Evolutionary conservation across 345 rosid species (phyloP).

Genomic region (Cochlearia excelsa): DNA sequence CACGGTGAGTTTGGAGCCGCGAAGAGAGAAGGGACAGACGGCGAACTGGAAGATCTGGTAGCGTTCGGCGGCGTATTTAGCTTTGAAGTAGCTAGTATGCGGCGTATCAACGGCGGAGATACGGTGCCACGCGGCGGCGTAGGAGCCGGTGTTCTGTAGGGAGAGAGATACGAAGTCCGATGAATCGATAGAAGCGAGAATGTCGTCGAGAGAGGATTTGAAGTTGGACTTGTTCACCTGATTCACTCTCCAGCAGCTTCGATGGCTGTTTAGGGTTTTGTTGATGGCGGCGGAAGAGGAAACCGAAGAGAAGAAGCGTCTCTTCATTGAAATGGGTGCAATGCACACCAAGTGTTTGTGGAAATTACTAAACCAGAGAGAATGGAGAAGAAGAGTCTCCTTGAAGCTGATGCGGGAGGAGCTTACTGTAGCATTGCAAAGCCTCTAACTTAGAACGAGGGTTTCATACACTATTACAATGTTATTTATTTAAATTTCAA

Average conservation of each 20-base stretch:
- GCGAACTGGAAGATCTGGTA: constrained; percentile 83
- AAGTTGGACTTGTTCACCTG: constrained; percentile 76
- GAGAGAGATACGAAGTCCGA: constrained; percentile 74
- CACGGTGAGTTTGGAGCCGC: constrained; percentile 50
- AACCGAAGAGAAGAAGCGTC: constrained; percentile 48
- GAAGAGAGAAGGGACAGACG: constrained; percentile 66
- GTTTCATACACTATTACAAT: no score
- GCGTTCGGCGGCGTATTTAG: constrained; percentile 63
- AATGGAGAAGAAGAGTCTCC: no score
- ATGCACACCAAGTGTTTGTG: no score
- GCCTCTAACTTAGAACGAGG: no score
- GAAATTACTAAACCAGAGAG: no score
- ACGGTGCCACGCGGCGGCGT: constrained; percentile 81
- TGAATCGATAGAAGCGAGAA: constrained; percentile 50
- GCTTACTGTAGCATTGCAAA: no score
- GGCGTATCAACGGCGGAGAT: constrained; percentile 64
- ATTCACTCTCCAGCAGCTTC: constrained; percentile 45
- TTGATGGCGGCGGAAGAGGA: constrained; percentile 25
- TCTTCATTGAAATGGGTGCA: constrained; percentile 15
- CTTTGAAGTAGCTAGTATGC: constrained; percentile 64
- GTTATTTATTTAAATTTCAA: no score
- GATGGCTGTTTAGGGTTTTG: constrained; percentile 26
- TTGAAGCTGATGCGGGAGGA: no score
- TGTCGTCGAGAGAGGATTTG: constrained; percentile 42
- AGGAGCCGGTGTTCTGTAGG: constrained; percentile 65